A percentile compares a stretch with the other conserved stretches of the same genome.
Conservation (phyloP, 257 asterid genomes). For the Galeopsis tetrahit region DNA sequence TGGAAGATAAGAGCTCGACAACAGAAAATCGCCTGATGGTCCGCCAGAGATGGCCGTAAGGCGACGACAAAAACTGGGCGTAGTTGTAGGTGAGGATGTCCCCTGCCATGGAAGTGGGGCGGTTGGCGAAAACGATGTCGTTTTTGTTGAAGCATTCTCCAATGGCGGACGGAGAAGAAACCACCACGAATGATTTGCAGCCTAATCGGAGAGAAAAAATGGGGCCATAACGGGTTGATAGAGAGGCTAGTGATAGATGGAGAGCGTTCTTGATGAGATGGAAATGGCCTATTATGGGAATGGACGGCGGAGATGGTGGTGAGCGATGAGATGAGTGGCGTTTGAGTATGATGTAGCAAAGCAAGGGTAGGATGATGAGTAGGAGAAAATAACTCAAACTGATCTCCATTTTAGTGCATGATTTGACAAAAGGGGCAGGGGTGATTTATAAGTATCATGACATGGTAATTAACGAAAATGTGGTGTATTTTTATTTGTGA, state of each 20-base stretch:
- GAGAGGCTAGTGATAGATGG: neutral
- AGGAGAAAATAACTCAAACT: no score
- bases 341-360: neutral
- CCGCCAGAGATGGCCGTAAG: neutral
- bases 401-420: no score
- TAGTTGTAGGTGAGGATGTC: neutral
- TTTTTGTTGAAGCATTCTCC: neutral
- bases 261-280: neutral
- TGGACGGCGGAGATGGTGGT: neutral
- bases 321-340: neutral
- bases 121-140: slow-evolving; percentile 1
- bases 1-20: neutral
- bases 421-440: no score
- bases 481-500: no score
- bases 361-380: neutral
- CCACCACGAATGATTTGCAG: neutral
- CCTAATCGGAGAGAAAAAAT: neutral
- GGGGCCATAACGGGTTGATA: slow-evolving; percentile 1
- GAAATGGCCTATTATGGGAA: neutral
- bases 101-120: neutral
- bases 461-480: no score
- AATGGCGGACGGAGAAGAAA: neutral
- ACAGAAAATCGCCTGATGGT: neutral
- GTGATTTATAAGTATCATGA: no score
- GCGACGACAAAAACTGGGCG: neutral